phyloP scores from a whole-genome alignment of 495 filamentous ascomycete genomes.

The Penicillium chermesinum region DNA sequence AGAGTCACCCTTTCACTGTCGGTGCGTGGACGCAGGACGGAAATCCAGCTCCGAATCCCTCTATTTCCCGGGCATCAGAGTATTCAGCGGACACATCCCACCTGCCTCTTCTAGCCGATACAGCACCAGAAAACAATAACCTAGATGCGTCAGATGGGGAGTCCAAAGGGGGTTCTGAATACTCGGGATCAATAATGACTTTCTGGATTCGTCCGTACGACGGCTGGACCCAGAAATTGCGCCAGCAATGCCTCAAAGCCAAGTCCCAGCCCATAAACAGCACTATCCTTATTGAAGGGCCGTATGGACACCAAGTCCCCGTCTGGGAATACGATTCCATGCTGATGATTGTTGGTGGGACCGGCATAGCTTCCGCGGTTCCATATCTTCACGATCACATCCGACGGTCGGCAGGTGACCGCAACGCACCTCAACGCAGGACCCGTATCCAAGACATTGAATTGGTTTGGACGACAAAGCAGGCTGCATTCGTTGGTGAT shows the following conservation, averaged over 20 bases:
- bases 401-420: constrained; percentile 10
- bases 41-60: neutral
- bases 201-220: constrained; percentile 47
- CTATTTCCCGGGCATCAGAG: constrained; percentile 1
- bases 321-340: constrained; percentile 47
- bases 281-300: constrained; percentile 50
- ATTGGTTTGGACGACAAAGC: constrained; percentile 40
- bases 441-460: constrained; percentile 25
- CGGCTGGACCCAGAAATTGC: constrained; percentile 45
- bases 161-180: neutral
- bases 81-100: constrained; percentile 20
- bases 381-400: constrained; percentile 47
- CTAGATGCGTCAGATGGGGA: neutral
- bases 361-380: constrained; percentile 52
- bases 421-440: constrained; percentile 6
- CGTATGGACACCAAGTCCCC: constrained; percentile 49
- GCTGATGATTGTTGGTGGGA: constrained; percentile 56
- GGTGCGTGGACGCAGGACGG: constrained; percentile 38
- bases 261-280: constrained; percentile 11
- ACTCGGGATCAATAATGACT: constrained; percentile 17
- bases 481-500: constrained; percentile 31
- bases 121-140: neutral
- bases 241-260: constrained; percentile 30
- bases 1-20: constrained; percentile 58
- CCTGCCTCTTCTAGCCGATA: constrained; percentile 30